A percentile compares a stretch with the other conserved stretches of the same genome.
Conservation (phyloP, 192 early-diverging fungal species). For the Paraglomus occultum region DNA sequence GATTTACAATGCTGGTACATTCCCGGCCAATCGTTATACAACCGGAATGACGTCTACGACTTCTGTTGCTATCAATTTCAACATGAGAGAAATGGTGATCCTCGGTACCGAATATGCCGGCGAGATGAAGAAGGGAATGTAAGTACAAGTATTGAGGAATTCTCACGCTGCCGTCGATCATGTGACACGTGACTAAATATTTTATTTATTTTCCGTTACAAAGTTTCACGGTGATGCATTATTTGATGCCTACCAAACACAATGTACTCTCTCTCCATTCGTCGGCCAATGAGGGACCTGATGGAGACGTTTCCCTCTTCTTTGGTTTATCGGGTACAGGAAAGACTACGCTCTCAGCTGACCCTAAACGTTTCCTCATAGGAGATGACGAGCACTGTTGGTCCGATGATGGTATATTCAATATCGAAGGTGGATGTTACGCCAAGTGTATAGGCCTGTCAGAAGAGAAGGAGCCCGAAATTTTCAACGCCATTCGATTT, state of each 20-base stretch:
- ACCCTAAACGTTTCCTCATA: slow-evolving; percentile 88
- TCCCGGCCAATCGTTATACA: slow-evolving; percentile 92
- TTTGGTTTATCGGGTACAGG: slow-evolving; percentile 98
- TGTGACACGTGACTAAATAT: background rate
- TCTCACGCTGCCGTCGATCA: background rate
- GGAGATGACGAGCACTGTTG: slow-evolving; percentile 99
- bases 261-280: slow-evolving; percentile 89
- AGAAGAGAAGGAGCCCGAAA: slow-evolving; percentile 97
- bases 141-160: background rate
- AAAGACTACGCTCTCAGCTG: slow-evolving; percentile 97
- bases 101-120: slow-evolving; percentile 98
- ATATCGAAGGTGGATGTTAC: slow-evolving; percentile 99
- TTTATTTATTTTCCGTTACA: slow-evolving; percentile 10
- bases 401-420: slow-evolving; percentile 96
- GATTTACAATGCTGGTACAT: slow-evolving; percentile 93
- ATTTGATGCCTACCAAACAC: slow-evolving; percentile 90
- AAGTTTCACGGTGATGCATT: slow-evolving; percentile 98
- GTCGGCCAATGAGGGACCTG: slow-evolving; percentile 88
- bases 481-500: slow-evolving; percentile 94
- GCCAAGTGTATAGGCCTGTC: slow-evolving; percentile 97
- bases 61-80: slow-evolving; percentile 90
- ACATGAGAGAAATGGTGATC: slow-evolving; percentile 95
- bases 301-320: slow-evolving; percentile 94
- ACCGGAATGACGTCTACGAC: slow-evolving; percentile 96
- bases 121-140: slow-evolving; percentile 99